Base-by-base conservation (phyloP, 257 asterid genomes). In the Nicotiana tabacum region DNA sequence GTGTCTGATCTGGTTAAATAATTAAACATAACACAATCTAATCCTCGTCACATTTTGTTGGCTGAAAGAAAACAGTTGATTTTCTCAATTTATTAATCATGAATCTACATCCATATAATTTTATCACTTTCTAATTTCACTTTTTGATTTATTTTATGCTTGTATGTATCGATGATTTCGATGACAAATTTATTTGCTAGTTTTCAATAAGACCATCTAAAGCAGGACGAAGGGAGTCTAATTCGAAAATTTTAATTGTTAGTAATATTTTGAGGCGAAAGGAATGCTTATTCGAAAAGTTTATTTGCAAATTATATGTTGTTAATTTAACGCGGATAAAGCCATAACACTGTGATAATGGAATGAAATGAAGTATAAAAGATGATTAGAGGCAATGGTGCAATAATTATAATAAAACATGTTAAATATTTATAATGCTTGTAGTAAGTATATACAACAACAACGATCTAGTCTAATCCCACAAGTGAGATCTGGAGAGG, bases 41-140 rank as follows among this genome's bases (percentile, higher is more conserved):
- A 60, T 62, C 24, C 48, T 64, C 46, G 61, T 55, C 79, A 70
- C 69, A 17, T 12, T 58, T 64, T 85, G 87, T 85, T 55, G 87
- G 80, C 56, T 85, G 24, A 55, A 37, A 65, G 46, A 85, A 81
- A 81, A 56, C 85, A 76, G 77, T 6, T 81, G 69, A 8, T 46
- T 78, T 83, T 46, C 30, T 15, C 15, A 82, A 21, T 57, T 13
- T 21, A 43, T 43, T 2, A 72, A 43, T 72, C 29, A 32, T 67
- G 65, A 83, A 48, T 53, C 17, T 16, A 48, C 18, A 66, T 53
- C 72, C 27, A 32, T 5, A 21, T 10, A 9, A 0, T 65, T 35
- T 37, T 57, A 56, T 56, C 9, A 1, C 21, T 56, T 56, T 56
- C 60, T 15, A 4, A 13, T 55, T 55, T 15, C 2, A 16, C 6